Evolutionary conservation across 2,329 filamentous ascomycete species (phyloP).

Genomic region (Mycosphaerella arachidis): DNA sequence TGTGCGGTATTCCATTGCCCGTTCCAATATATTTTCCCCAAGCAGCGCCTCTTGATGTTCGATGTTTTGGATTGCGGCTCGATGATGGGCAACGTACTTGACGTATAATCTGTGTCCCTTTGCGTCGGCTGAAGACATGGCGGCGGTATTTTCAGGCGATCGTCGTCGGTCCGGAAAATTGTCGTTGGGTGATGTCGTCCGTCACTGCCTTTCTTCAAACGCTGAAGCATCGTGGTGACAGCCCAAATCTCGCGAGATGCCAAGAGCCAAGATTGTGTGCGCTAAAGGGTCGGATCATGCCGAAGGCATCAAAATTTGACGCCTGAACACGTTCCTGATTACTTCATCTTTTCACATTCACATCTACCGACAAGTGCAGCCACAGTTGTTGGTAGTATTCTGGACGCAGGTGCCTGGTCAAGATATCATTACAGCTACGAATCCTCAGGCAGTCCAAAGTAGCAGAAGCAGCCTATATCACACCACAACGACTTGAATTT

Average conservation of each 20-base stretch:
- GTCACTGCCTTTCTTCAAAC: background rate
- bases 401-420: too few relatives aligned
- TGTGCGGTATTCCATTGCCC: background rate
- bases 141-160: conserved; percentile 7
- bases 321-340: too few relatives aligned
- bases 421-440: too few relatives aligned
- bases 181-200: conserved; percentile 5
- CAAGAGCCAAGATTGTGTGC: background rate
- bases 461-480: too few relatives aligned
- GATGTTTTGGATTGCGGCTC: background rate
- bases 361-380: too few relatives aligned
- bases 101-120: conserved; percentile 34
- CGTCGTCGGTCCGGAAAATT: background rate
- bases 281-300: background rate
- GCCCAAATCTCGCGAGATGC: background rate
- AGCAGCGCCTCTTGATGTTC: background rate
- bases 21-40: background rate
- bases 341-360: too few relatives aligned
- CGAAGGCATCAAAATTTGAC: background rate
- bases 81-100: conserved; percentile 24
- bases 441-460: too few relatives aligned
- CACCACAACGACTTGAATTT: too few relatives aligned
- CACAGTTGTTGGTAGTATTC: too few relatives aligned
- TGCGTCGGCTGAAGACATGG: conserved; percentile 15
- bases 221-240: too few relatives aligned